phyloP scores from a whole-genome alignment of 208 protist genomes.

The Leishmania lainsoni region DNA sequence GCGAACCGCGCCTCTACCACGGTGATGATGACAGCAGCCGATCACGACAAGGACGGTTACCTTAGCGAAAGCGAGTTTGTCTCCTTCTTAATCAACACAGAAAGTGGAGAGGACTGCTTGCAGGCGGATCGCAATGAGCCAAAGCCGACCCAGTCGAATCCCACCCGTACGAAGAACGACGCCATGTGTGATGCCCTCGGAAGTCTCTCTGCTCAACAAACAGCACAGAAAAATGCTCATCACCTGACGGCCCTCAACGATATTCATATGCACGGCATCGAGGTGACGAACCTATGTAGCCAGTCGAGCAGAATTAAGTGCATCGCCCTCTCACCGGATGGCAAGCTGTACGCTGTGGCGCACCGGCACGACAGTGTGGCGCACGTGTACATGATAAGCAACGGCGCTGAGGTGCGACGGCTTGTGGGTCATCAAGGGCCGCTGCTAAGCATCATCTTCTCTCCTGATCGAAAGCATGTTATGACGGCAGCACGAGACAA shows the following conservation, averaged over 20 bases:
- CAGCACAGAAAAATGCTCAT: background rate
- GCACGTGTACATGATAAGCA: constrained; percentile 49
- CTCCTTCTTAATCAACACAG: constrained; percentile 33
- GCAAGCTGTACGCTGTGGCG: constrained; percentile 52
- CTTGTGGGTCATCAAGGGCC: constrained; percentile 53
- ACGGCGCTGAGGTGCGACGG: constrained; percentile 44
- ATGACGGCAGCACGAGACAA: constrained; percentile 52
- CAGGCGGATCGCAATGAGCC: constrained; percentile 31
- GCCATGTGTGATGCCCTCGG: background rate
- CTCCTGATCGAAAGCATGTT: constrained; percentile 58
- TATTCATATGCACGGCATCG: constrained; percentile 33
- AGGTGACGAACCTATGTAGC: constrained; percentile 36
- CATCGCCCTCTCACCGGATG: constrained; percentile 40
- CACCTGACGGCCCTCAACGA: background rate
- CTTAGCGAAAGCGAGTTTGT: constrained; percentile 46
- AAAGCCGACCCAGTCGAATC: background rate
- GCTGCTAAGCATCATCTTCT: constrained; percentile 57
- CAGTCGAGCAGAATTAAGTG: constrained; percentile 60
- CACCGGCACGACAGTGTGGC: constrained; percentile 57
- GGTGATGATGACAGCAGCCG: constrained; percentile 30
- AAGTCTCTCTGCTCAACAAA: constrained; percentile 1
- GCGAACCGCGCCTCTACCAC: constrained; percentile 10
- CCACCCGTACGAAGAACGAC: constrained; percentile 10
- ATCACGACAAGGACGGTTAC: constrained; percentile 38
- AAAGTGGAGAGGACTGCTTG: constrained; percentile 29